These are phyloP conservation scores for Aegilops longissima DNA, from an alignment of 176 grass and related monocot species.

Conservation along the genomic window DNA sequence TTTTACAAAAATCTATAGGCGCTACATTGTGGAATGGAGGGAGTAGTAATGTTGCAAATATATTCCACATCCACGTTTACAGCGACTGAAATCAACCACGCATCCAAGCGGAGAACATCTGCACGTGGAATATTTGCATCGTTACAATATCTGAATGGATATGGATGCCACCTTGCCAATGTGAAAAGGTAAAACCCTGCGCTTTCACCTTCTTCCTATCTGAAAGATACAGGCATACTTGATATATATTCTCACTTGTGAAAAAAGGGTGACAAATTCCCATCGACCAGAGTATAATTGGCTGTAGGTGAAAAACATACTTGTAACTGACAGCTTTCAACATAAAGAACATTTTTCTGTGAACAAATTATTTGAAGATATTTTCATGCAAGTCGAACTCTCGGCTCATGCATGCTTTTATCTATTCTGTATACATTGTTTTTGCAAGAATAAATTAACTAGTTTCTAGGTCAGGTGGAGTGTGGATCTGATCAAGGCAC, in stretches of 20 bases:
- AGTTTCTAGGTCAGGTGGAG: not conserved
- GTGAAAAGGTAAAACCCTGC: not conserved
- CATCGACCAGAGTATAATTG: not conserved
- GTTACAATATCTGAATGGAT: conserved; percentile 7
- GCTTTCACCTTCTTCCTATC: not conserved
- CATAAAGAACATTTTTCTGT: too few relatives aligned
- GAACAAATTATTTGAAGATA: too few relatives aligned
- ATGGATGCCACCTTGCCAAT: not conserved
- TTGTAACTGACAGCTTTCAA: too few relatives aligned
- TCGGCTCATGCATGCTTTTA: too few relatives aligned
- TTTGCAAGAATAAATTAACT: conserved; percentile 9
- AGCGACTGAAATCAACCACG: not conserved
- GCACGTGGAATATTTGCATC: not conserved
- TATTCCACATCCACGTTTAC: not conserved
- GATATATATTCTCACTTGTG: not conserved
- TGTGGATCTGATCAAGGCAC: not conserved
- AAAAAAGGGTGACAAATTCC: not conserved
- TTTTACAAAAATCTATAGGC: too few relatives aligned
- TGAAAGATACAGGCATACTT: not conserved
- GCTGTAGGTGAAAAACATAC: too few relatives aligned
- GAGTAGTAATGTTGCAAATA: too few relatives aligned
- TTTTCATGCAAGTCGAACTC: too few relatives aligned
- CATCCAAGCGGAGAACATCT: not conserved
- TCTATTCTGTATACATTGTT: not conserved
- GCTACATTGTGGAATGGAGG: too few relatives aligned